Percentiles rank a stretch among this genome's conserved stretches.
These are phyloP conservation scores for Chytriomyces sp. DNA, from an alignment of 192 early-diverging fungal species.

Conservation along the genomic window DNA sequence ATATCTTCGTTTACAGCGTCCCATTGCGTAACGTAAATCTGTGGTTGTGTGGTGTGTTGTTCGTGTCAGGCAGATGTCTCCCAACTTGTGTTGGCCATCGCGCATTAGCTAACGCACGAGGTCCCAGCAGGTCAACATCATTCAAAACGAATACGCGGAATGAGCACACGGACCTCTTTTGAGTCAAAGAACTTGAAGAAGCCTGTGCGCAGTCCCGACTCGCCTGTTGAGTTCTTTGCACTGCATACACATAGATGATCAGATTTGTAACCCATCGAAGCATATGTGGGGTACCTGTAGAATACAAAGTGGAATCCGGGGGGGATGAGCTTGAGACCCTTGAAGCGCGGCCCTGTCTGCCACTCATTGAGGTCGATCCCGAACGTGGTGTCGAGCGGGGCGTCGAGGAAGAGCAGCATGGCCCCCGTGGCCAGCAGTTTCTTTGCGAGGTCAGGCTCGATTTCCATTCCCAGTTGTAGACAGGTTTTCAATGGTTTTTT, in stretches of 20 bases:
- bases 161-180: constrained; percentile 52
- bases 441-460: constrained; percentile 85
- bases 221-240: constrained; percentile 40
- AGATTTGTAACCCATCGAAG: background rate
- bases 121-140: background rate
- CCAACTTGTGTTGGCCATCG: too few relatives aligned
- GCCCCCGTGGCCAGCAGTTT: constrained; percentile 76
- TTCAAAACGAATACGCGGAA: background rate
- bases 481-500: constrained; percentile 31
- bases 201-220: constrained; percentile 66
- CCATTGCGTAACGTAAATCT: constrained; percentile 87
- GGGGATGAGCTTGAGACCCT: constrained; percentile 90
- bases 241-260: constrained; percentile 21
- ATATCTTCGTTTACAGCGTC: constrained; percentile 73
- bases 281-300: constrained; percentile 64
- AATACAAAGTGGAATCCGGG: constrained; percentile 93
- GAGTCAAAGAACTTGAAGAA: constrained; percentile 74
- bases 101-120: too few relatives aligned
- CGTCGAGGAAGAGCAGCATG: constrained; percentile 78
- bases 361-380: constrained; percentile 91
- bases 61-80: too few relatives aligned
- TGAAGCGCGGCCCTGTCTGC: constrained; percentile 88
- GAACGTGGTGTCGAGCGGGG: constrained; percentile 78
- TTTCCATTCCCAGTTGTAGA: constrained; percentile 3
- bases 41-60: too few relatives aligned